A percentile compares a stretch with the other conserved stretches of the same genome.
Conservation (phyloP, 768 basidiomycete genomes). For the Naganishia onofrii region DNA sequence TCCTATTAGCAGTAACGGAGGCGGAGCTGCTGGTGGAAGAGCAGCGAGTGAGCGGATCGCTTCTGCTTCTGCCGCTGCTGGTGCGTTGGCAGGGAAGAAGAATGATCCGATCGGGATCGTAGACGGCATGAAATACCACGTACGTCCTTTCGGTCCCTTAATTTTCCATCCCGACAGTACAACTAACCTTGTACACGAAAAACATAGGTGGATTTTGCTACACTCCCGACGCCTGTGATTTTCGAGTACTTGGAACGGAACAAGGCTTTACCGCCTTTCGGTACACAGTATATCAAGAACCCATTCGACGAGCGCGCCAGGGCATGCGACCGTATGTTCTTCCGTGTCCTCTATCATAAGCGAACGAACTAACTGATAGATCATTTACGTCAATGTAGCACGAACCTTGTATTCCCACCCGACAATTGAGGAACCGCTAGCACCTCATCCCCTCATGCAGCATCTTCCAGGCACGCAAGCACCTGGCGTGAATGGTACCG, state of each 20-base stretch:
- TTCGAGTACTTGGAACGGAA: constrained; percentile 29
- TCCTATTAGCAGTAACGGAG: background rate
- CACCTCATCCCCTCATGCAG: constrained; percentile 22
- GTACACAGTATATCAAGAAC: constrained; percentile 20
- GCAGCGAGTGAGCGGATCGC: background rate
- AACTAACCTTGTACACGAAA: background rate
- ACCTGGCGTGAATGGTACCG: background rate
- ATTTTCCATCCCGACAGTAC: background rate
- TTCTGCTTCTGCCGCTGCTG: background rate
- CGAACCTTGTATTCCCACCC: constrained; percentile 20
- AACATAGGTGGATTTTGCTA: constrained; percentile 23
- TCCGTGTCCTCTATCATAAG: background rate
- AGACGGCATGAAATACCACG: constrained; percentile 15
- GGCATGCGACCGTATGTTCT: constrained; percentile 24
- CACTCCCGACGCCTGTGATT: constrained; percentile 11
- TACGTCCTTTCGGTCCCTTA: background rate
- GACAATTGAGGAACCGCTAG: constrained; percentile 19
- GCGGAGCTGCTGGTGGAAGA: background rate
- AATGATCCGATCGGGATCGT: background rate
- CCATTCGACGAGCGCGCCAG: constrained; percentile 13
- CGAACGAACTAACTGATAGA: background rate
- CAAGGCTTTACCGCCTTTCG: constrained; percentile 28
- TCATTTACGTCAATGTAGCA: background rate
- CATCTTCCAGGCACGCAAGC: constrained; percentile 15
- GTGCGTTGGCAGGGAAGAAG: background rate